Conservation (phyloP, 495 filamentous ascomycete species). For the Clohesyomyces aquaticus region DNA sequence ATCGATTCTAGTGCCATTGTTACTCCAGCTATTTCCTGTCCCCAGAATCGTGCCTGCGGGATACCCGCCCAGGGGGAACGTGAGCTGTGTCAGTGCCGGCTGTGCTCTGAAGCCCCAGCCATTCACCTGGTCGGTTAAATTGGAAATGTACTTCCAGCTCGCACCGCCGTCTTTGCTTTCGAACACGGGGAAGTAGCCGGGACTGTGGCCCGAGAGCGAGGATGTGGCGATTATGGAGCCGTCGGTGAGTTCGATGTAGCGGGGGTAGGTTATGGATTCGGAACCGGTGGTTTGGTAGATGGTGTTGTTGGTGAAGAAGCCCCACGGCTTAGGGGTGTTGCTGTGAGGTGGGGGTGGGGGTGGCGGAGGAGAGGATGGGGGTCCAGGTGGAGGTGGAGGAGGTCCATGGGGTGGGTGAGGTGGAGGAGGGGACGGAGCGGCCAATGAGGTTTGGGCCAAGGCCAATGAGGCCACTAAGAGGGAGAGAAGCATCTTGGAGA, state of each 20-base stretch:
- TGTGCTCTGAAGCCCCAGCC: conserved; percentile 56
- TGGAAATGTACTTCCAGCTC: conserved; percentile 63
- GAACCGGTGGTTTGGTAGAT: conserved; percentile 27
- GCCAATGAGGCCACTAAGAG: background rate
- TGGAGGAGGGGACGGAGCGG: background rate
- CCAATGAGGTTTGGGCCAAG: background rate
- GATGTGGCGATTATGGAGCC: conserved; percentile 32
- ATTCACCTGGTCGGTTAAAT: conserved; percentile 65
- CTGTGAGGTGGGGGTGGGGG: too few relatives aligned
- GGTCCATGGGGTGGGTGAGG: background rate
- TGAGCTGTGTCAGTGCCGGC: conserved; percentile 17
- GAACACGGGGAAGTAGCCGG: conserved; percentile 64
- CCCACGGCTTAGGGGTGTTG: conserved; percentile 9
- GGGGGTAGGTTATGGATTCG: conserved; percentile 24
- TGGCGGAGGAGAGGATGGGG: too few relatives aligned
- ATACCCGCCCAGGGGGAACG: conserved; percentile 16
- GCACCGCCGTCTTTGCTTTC: conserved; percentile 62
- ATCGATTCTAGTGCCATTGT: conserved; percentile 23
- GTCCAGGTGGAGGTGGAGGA: too few relatives aligned
- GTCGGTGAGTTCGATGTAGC: conserved; percentile 28
- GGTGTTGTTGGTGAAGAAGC: conserved; percentile 28
- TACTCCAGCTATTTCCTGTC: conserved; percentile 18
- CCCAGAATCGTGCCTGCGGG: conserved; percentile 18
- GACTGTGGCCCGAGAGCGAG: conserved; percentile 2
- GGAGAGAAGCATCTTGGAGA: conserved; percentile 2